Base-by-base conservation (phyloP, 441 rosid genomes). In the Melastoma candidum region DNA sequence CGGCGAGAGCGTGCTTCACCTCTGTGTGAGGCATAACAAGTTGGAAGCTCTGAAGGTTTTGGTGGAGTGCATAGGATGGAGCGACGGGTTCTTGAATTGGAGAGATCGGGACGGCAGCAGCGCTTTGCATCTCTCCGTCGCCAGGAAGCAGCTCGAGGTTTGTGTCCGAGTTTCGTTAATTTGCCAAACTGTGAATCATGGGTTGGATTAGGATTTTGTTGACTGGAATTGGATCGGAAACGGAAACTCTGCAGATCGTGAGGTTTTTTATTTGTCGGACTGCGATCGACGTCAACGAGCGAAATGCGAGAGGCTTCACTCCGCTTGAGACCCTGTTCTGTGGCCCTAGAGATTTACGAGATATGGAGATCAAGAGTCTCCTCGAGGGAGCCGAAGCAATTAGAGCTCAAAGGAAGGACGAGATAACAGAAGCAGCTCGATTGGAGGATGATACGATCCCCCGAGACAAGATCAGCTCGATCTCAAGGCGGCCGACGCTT, bases 261-360 rank as follows among this genome's bases (percentile, higher is more conserved):
- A 54, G 45, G 14, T 69, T 46, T 47, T 56, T 69, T 54, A 39
- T 65, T 26, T 11, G n/a, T 3, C 12, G 49, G 32, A 59, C 61
- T 1, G 25, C 32, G 25, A 26, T 59, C 0, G 64, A 65, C 25
- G 63, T 65, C 11, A 66, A 72, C 63, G 64, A 61, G 2, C 52
- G 47, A 41, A 72, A 56, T 58, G 41, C 68, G 12, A 66, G 53
- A 36, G 73, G 77, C 7, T 63, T 48, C 58, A 65, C 71, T 0
- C 52, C 71, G 14, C 0, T 68, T 45, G 73, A 72, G 25, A 47
- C 68, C 26, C 39, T 72, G 4, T 36, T 57, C 17, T 47, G 29
- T n/a, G 52, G 68, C 26, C 41, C 43, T 26, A 29, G 57, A 52
- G 54, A 62, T 26, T 27, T 57, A 39, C 61, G 47, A 48, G 65